phyloP scores from a whole-genome alignment of 2,329 filamentous ascomycete genomes.

The Bimuria novae-zelandiae region DNA sequence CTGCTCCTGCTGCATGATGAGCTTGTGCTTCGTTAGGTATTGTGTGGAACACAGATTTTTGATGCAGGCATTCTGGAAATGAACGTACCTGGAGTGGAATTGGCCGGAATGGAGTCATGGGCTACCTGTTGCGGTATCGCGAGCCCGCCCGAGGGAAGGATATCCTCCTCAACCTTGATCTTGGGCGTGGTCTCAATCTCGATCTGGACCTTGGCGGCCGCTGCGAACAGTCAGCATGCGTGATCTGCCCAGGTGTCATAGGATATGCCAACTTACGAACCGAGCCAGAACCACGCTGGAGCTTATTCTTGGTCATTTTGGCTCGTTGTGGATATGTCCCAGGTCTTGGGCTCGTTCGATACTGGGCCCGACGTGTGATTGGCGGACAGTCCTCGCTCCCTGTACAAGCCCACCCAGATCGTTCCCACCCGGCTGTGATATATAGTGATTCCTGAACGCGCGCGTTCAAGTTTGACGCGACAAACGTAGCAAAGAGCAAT shows the following conservation, averaged over 20 bases:
- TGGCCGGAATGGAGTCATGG: background rate
- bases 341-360: background rate
- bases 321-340: background rate
- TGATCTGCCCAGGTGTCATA: background rate
- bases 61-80: background rate
- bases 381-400: background rate
- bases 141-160: background rate
- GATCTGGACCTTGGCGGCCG: background rate
- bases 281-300: background rate
- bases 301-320: constrained; percentile 1
- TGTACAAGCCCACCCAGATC: no score
- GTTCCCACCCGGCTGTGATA: no score
- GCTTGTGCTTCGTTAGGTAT: background rate
- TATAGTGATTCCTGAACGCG: no score
- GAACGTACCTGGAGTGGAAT: background rate
- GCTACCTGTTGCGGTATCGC: background rate
- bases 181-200: background rate
- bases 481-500: no score
- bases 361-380: background rate
- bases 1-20: background rate
- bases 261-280: background rate
- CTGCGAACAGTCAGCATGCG: background rate
- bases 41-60: no score
- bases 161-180: background rate
- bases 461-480: no score